Conservation (phyloP, 2,329 filamentous ascomycete genomes). For the Gyromitra esculenta region DNA sequence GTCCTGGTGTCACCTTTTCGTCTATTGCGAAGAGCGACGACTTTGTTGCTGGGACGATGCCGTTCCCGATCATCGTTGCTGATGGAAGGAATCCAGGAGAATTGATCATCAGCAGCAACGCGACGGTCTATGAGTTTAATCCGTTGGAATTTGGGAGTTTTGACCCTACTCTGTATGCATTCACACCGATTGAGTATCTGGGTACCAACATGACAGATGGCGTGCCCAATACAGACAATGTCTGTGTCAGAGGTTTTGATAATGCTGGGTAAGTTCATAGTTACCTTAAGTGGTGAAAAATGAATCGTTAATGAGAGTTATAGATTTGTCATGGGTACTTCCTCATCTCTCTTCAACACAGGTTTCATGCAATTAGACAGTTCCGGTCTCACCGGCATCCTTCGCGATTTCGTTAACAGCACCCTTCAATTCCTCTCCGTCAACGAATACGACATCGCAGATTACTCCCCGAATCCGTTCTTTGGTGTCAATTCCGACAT, state of each 20-base stretch:
- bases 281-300: not conserved
- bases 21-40: constrained; percentile 73
- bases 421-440: constrained; percentile 69
- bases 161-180: constrained; percentile 76
- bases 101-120: constrained; percentile 71
- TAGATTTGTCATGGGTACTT: constrained; percentile 82
- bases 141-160: constrained; percentile 82
- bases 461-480: constrained; percentile 81
- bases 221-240: constrained; percentile 63
- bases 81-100: constrained; percentile 74
- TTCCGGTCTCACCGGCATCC: constrained; percentile 62
- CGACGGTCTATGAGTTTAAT: constrained; percentile 80
- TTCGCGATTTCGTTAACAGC: constrained; percentile 65
- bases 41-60: constrained; percentile 72
- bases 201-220: constrained; percentile 77
- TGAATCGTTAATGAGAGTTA: constrained; percentile 9
- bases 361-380: constrained; percentile 73
- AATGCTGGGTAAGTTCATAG: constrained; percentile 68
- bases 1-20: constrained; percentile 81
- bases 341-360: constrained; percentile 83
- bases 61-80: constrained; percentile 78
- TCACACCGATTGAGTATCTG: constrained; percentile 75
- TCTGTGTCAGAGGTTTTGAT: constrained; percentile 81
- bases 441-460: constrained; percentile 76
- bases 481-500: constrained; percentile 69